Percentiles rank a stretch among this genome's conserved stretches.
phyloP scores from a whole-genome alignment of 331 rosid species.

The Acacia concinna region DNA sequence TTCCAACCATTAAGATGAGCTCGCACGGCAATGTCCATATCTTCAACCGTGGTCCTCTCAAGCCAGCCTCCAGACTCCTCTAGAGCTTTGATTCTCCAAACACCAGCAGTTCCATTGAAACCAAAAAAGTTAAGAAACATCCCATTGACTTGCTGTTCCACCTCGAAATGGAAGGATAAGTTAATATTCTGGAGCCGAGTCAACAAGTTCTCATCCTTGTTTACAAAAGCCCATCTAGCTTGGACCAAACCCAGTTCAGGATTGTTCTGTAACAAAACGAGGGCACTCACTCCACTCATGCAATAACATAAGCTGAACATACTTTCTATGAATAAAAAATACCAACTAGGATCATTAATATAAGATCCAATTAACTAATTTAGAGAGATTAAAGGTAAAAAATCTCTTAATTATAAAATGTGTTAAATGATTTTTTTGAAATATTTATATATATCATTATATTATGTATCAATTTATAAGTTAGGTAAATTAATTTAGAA shows the following conservation, averaged over 20 bases:
- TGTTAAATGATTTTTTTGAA: no score
- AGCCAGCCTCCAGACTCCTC: conserved; percentile 99
- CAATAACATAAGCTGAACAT: conserved; percentile 27
- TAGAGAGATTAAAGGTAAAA: no score
- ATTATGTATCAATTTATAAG: no score
- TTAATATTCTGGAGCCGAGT: conserved; percentile 96
- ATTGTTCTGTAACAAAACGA: conserved; percentile 61
- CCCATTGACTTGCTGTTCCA: conserved; percentile 97
- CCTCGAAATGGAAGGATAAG: conserved; percentile 96
- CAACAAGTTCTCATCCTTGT: conserved; percentile 89
- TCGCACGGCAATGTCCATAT: conserved; percentile 95
- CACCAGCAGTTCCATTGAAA: conserved; percentile 98
- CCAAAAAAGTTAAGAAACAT: conserved; percentile 87
- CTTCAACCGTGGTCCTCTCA: conserved; percentile 95
- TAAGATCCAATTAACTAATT: no score
- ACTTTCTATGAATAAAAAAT: conserved; percentile 10
- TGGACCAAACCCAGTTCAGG: conserved; percentile 83
- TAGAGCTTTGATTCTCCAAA: conserved; percentile 93
- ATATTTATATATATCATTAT: no score
- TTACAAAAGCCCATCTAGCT: conserved; percentile 95
- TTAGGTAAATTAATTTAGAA: no score
- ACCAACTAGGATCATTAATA: no score
- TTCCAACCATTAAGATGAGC: conserved; percentile 98
- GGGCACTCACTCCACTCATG: background rate
- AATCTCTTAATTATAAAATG: no score